Evolutionary conservation across 352 stramenopile species (phyloP), one percentile per base, ranked within the genome.

Genomic region (Phytophthora kernoviae): DNA sequence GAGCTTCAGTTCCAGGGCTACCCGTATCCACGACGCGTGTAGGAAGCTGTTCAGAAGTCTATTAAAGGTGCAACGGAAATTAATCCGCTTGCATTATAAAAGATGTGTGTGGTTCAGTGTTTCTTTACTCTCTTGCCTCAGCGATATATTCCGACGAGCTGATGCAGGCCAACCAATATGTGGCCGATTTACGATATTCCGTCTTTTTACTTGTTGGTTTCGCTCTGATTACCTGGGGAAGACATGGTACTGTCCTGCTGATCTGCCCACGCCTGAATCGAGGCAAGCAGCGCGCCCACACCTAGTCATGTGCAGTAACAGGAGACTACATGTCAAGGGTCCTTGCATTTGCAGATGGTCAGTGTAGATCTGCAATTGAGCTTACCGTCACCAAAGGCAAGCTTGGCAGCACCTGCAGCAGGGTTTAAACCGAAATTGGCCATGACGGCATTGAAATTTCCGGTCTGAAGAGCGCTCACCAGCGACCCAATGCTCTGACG

Each of bases 391-490:
- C 91, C 91, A 47, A 81, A 84, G 17, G 84, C 71, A 22, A 98
- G 78, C 54, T 96, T 92, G 39, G 57, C 70, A 26, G 85, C 85
- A 20, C 90, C 89, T 30, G 87, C 89, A 9, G 77, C 51, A 21
- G 86, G 75, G 44, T 97, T 77, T 33, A 98, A 70, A 2, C 86
- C 88, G 54, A 98, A 98, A 62, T 96, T 98, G 41, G 86, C 75
- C 64, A 97, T 75, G 32, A 98, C 82, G 10, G 82, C 76, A 67
- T 96, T 96, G 52, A 92, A 97, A 57, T 97, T 97, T 48, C 91
- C 87, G 0, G 87, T 93, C 58, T 96, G 83, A 33, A 97, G 64
- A 39, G 88, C 91, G 21, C 62, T 80, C 41, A 87, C 81, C 21
- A 98, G 80, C 36, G 85, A 92, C 21, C 68, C 78, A n/a, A 98